phyloP scores from a whole-genome alignment of 2,329 filamentous ascomycete genomes.

The Ceratocystis cubensis region DNA sequence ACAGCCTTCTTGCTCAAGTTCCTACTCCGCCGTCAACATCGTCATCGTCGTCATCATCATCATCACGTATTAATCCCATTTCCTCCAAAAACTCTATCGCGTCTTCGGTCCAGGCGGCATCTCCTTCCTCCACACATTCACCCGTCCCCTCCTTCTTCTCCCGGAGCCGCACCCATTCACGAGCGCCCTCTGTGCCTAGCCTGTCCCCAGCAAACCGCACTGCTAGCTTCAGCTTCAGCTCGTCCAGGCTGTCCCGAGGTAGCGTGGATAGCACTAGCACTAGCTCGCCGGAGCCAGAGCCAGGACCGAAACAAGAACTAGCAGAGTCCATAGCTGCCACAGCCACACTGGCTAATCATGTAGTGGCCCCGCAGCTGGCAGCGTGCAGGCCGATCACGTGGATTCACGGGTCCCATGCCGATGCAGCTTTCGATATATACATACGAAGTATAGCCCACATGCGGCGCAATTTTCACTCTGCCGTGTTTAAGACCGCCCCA shows the following conservation, averaged over 20 bases:
- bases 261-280: neutral
- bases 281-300: neutral
- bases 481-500: slow-evolving; percentile 47
- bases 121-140: neutral
- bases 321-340: too few species aligned
- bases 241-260: neutral
- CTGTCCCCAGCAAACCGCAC: neutral
- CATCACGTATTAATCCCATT: neutral
- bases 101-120: neutral
- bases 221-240: slow-evolving; percentile 2
- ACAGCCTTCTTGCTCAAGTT: slow-evolving; percentile 32
- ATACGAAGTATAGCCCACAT: slow-evolving; percentile 33
- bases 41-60: neutral
- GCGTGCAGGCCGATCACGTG: slow-evolving; percentile 41
- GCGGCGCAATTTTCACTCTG: slow-evolving; percentile 28
- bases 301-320: neutral
- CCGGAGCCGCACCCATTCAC: neutral
- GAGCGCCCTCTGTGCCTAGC: neutral
- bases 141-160: neutral
- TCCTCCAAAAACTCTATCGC: neutral
- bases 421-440: slow-evolving; percentile 44
- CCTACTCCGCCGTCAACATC: slow-evolving; percentile 2
- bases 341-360: neutral
- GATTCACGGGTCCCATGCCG: slow-evolving; percentile 41
- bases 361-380: slow-evolving; percentile 23